A percentile compares a stretch with the other conserved stretches of the same genome.
phyloP scores from a whole-genome alignment of 2,329 filamentous ascomycete species.

The Tolypocladium inflatum region DNA sequence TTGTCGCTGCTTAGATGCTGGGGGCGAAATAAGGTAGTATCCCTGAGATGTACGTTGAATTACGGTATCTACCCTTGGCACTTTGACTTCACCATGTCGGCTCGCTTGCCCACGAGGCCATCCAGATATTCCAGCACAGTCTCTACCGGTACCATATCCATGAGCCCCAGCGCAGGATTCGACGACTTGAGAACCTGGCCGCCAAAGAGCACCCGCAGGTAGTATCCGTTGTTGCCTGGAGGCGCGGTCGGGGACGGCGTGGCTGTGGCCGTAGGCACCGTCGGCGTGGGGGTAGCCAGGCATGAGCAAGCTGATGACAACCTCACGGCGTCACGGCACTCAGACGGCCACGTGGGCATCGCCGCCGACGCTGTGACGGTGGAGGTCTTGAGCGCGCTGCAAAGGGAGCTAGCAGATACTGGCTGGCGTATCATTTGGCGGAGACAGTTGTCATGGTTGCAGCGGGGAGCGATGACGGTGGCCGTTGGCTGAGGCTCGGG shows the following conservation, averaged over 20 bases:
- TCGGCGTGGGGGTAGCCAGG: slow-evolving; percentile 9
- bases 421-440: slow-evolving; percentile 16
- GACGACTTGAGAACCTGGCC: slow-evolving; percentile 59
- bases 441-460: slow-evolving; percentile 20
- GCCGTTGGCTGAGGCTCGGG: slow-evolving; percentile 7
- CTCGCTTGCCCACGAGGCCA: slow-evolving; percentile 51
- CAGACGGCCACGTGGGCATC: slow-evolving; percentile 6
- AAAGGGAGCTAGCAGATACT: slow-evolving; percentile 12
- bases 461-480: slow-evolving; percentile 9
- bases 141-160: slow-evolving; percentile 63
- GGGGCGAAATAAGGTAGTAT: neutral
- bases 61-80: slow-evolving; percentile 8
- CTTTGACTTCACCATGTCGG: slow-evolving; percentile 28
- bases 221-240: slow-evolving; percentile 25
- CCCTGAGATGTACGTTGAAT: neutral
- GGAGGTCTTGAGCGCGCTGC: slow-evolving; percentile 2
- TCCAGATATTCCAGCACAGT: slow-evolving; percentile 62
- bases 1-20: neutral
- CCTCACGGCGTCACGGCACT: slow-evolving; percentile 13
- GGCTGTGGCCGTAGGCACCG: neutral
- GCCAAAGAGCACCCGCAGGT: slow-evolving; percentile 61
- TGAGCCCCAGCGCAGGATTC: slow-evolving; percentile 53
- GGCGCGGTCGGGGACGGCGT: neutral
- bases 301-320: slow-evolving; percentile 19
- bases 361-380: neutral